These are phyloP conservation scores for Phytophthora ohioensis DNA, from an alignment of 352 stramenopile species.

Conservation along the genomic window DNA sequence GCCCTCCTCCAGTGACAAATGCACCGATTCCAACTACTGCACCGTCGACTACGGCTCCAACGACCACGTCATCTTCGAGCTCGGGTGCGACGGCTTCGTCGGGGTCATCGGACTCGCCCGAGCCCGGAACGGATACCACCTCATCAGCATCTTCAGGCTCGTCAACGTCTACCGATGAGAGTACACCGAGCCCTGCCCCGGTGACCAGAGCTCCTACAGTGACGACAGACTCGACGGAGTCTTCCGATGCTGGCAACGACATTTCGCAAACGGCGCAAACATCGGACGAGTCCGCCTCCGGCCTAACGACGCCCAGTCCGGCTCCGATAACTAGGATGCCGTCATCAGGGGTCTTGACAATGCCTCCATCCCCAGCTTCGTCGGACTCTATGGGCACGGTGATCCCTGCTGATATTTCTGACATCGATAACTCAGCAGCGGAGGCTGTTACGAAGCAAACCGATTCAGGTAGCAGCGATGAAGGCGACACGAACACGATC, in stretches of 20 bases:
- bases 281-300: constrained; percentile 12
- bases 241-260: constrained; percentile 17
- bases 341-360: constrained; percentile 15
- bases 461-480: constrained; percentile 31
- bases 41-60: constrained; percentile 15
- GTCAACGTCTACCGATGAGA: constrained; percentile 24
- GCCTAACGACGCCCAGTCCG: constrained; percentile 25
- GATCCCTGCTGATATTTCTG: constrained; percentile 37
- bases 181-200: constrained; percentile 39
- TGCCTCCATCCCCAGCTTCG: constrained; percentile 28
- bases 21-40: constrained; percentile 21
- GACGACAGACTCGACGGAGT: constrained; percentile 12
- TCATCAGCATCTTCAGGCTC: constrained; percentile 11
- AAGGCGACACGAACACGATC: constrained; percentile 25
- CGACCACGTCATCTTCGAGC: constrained; percentile 23
- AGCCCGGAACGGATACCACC: constrained; percentile 7
- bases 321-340: constrained; percentile 33
- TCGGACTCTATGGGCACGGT: constrained; percentile 44
- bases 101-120: constrained; percentile 21
- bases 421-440: constrained; percentile 37
- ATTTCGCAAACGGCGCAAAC: constrained; percentile 31
- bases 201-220: constrained; percentile 39
- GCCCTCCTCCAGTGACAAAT: constrained; percentile 37
- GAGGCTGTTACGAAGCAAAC: constrained; percentile 38
- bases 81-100: constrained; percentile 21